Evolutionary conservation across 1,284 basidiomycete genomes (phyloP), one percentile per base, ranked within the genome.

Genomic region (Caloboletus inedulis): DNA sequence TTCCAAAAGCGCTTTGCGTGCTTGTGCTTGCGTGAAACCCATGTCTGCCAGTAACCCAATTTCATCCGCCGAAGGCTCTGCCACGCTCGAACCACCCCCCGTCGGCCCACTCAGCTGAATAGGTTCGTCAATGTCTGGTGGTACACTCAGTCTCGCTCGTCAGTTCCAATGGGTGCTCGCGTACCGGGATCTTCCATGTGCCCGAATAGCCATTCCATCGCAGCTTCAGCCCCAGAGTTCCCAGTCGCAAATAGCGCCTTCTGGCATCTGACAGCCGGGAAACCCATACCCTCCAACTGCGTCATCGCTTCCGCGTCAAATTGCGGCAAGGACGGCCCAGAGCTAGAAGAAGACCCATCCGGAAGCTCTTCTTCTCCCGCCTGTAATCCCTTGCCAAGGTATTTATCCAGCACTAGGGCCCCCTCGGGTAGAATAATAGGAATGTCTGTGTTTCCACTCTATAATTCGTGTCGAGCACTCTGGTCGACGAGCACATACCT

Each of bases 161-260:
- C 40, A 33, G 12, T 18, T 35, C 21, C 13, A 1, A 34, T 18
- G 16, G 3, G 5, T 31, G 18, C 18, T 35, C 9, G 59, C 72
- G 9, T 49, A 91, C 92, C 90, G 9, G 89, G 78, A 70, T 98
- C 96, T 8, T 98, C 95, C 90, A 96, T 93, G 70, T 98, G 96
- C 49, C 74, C 78, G 66, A 99, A 97, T 37, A 99, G 71, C 96
- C 96, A 99, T 58, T 92, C 87, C 91, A 95, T 97, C 0, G 96
- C 95, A 0, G 78, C 79, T 62, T 96, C 91, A 0, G 89, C 76
- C 59, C 88, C 84, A 13, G 70, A 74, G 64, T 91, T 91, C 0
- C 92, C 92, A 0, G 94, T 98, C 0, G 93, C 94, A 3, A 96
- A 75, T 14, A 98, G 71, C 0, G 95, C 95, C 63, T 92, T 93